These are phyloP conservation scores for Scedosporium apiospermum DNA, from an alignment of 2,329 filamentous ascomycete genomes.

Conservation along the genomic window DNA sequence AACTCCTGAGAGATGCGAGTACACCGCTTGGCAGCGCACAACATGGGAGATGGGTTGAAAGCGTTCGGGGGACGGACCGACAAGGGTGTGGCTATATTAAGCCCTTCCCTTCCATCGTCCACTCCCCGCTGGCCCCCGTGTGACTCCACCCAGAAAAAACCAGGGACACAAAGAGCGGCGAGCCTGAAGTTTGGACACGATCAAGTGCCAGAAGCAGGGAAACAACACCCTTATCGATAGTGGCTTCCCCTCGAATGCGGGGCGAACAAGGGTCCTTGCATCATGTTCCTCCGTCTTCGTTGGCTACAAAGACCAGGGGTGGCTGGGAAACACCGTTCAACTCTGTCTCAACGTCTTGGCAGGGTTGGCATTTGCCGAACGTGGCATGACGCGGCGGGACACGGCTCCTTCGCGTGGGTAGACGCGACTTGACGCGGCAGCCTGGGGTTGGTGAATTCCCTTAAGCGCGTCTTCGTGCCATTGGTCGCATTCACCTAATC, in stretches of 20 bases:
- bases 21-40: too few relatives aligned
- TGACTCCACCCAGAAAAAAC: neutral
- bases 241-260: neutral
- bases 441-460: slow-evolving; percentile 1
- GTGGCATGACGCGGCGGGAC: slow-evolving; percentile 4
- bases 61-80: too few relatives aligned
- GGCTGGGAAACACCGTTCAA: neutral
- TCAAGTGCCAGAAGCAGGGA: neutral
- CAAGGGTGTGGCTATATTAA: neutral
- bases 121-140: neutral
- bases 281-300: neutral
- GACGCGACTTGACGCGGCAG: slow-evolving; percentile 7
- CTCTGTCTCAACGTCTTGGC: neutral
- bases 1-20: too few relatives aligned
- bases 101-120: neutral
- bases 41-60: too few relatives aligned
- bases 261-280: slow-evolving; percentile 1
- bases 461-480: neutral
- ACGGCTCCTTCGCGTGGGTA: neutral
- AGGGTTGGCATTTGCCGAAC: neutral
- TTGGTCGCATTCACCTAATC: neutral
- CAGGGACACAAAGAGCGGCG: neutral
- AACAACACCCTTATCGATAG: slow-evolving; percentile 2
- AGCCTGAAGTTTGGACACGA: neutral
- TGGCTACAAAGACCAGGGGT: neutral